Percentiles rank a stretch among this genome's conserved stretches.
These are phyloP conservation scores for Luvunga scandens DNA, from an alignment of 345 rosid genomes.

Conservation along the genomic window DNA sequence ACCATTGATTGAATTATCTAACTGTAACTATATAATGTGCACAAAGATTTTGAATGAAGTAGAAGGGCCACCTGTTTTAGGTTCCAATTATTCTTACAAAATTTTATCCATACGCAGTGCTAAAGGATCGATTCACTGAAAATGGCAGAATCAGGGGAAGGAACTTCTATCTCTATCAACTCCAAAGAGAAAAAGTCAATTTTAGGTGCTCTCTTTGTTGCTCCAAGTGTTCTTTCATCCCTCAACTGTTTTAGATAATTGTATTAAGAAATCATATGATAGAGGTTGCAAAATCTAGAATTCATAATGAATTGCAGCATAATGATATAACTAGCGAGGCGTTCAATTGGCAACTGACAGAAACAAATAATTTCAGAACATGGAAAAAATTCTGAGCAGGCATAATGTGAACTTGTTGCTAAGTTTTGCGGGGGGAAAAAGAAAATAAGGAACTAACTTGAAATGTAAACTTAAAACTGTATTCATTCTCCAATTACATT, in stretches of 20 bases:
- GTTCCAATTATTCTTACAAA: not conserved
- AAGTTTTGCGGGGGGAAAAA: not conserved
- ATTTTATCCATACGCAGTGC: constrained; percentile 19
- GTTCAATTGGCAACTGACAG: not conserved
- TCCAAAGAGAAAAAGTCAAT: constrained; percentile 37
- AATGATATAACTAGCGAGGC: not conserved
- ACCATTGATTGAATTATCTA: not conserved
- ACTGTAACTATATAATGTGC: not conserved
- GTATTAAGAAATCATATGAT: not conserved
- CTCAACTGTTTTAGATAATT: not conserved
- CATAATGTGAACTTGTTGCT: not conserved
- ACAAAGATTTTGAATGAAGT: not conserved
- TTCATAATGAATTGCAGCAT: not conserved
- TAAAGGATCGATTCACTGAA: constrained; percentile 17
- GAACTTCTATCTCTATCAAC: constrained; percentile 28
- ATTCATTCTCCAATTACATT: not conserved
- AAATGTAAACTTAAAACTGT: not conserved
- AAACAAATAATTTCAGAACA: not conserved
- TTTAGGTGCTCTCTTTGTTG: constrained; percentile 36
- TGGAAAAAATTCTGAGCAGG: not conserved
- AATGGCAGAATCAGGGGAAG: constrained; percentile 46
- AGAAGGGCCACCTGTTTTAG: not conserved
- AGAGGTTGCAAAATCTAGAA: not conserved
- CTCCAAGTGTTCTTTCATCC: not conserved
- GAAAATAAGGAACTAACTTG: not conserved